Percentiles rank a stretch among this genome's conserved stretches.
Conservation (phyloP, 805 yeast genomes). For the Huiozyma naganishii region DNA sequence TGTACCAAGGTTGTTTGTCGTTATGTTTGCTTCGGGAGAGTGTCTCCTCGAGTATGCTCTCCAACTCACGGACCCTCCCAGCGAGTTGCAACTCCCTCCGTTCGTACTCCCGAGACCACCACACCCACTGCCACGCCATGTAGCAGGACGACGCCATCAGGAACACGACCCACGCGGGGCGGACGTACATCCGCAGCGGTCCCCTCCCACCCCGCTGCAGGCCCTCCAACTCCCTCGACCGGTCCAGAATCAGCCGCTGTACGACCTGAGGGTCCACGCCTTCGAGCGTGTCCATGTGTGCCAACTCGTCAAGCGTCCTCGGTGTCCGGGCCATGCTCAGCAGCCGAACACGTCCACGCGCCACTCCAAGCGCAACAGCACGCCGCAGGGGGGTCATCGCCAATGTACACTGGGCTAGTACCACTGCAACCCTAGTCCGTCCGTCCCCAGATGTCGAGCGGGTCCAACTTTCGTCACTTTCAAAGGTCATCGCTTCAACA, state of each 20-base stretch:
- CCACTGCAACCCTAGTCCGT: too few species aligned
- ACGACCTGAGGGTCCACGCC: conserved; percentile 26
- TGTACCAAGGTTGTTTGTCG: conserved; percentile 1
- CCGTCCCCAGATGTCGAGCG: too few species aligned
- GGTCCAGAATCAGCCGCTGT: conserved; percentile 21
- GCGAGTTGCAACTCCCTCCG: conserved; percentile 17
- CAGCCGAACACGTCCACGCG: neutral
- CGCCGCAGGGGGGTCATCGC: too few species aligned
- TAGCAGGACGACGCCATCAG: conserved; percentile 25
- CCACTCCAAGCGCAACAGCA: neutral
- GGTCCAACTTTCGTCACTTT: too few species aligned
- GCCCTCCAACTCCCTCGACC: conserved; percentile 20
- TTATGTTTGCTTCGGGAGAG: neutral
- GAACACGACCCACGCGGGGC: conserved; percentile 25
- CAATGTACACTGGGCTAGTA: too few species aligned
- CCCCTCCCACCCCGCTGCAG: conserved; percentile 8
- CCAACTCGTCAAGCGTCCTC: conserved; percentile 24
- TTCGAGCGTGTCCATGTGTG: conserved; percentile 21
- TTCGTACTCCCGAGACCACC: conserved; percentile 25
- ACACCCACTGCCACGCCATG: conserved; percentile 16
- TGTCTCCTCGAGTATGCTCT: conserved; percentile 10
- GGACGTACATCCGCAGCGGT: conserved; percentile 15
- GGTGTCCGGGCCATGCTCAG: conserved; percentile 4
- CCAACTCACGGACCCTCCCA: conserved; percentile 11
- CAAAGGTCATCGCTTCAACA: too few species aligned